phyloP scores from a whole-genome alignment of 2,329 filamentous ascomycete species.

The Trichoderma polysporum region DNA sequence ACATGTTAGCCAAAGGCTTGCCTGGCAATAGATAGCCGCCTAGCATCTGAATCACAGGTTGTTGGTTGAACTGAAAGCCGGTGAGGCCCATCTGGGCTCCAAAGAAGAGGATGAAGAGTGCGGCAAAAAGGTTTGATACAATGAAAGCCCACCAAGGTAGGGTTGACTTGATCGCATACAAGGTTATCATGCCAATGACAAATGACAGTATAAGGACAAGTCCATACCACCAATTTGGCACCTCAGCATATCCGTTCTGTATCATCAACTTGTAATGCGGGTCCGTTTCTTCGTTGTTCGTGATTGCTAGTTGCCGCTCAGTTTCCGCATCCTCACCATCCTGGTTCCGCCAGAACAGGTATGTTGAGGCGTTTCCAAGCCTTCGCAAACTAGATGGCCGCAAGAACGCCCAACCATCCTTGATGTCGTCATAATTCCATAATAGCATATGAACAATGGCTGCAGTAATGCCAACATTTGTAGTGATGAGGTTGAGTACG shows the following conservation, averaged over 20 bases:
- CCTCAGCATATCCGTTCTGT: constrained; percentile 37
- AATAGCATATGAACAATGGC: constrained; percentile 35
- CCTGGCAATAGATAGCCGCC: constrained; percentile 47
- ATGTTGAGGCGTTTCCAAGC: neutral
- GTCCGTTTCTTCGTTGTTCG: constrained; percentile 29
- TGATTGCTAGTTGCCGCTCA: neutral
- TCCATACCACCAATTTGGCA: constrained; percentile 45
- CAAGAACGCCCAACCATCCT: constrained; percentile 23
- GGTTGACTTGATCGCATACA: constrained; percentile 33
- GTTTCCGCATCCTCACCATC: neutral
- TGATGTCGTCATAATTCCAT: constrained; percentile 30
- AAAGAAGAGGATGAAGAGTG: constrained; percentile 41
- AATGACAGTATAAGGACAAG: constrained; percentile 27
- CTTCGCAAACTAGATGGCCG: neutral
- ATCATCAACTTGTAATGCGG: constrained; percentile 45
- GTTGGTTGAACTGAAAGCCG: constrained; percentile 34
- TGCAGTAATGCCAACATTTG: constrained; percentile 48
- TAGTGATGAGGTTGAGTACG: constrained; percentile 40
- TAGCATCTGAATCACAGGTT: constrained; percentile 46
- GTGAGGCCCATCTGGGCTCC: constrained; percentile 39
- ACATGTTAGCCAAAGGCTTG: constrained; percentile 42
- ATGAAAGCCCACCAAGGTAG: constrained; percentile 43
- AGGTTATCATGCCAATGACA: constrained; percentile 38
- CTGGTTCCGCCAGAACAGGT: neutral
- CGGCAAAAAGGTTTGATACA: constrained; percentile 37